Conservation (phyloP, 1,139 yeast genomes). For the Arxiozyma bovina region DNA sequence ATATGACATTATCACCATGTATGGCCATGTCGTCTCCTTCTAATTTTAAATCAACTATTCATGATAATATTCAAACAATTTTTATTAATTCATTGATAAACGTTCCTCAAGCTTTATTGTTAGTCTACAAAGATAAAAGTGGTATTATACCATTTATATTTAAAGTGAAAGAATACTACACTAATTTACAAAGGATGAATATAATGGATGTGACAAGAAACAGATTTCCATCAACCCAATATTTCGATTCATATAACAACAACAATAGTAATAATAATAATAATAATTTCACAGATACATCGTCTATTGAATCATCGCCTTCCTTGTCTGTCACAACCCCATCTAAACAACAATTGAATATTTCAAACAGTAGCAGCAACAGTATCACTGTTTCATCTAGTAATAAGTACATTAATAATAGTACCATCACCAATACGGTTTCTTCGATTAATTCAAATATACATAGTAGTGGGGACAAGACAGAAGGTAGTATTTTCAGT, state of each 20-base stretch:
- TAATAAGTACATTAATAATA: background rate
- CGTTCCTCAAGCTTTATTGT: constrained; percentile 23
- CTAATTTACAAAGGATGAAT: constrained; percentile 9
- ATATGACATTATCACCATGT: constrained; percentile 6
- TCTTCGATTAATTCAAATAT: constrained; percentile 3
- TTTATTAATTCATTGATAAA: constrained; percentile 23
- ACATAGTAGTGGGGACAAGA: constrained; percentile 21
- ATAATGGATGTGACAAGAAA: constrained; percentile 19
- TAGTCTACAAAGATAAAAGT: constrained; percentile 21
- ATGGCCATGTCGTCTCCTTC: background rate
- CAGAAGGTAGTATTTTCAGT: constrained; percentile 25
- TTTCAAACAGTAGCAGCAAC: constrained; percentile 14
- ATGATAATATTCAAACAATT: constrained; percentile 15
- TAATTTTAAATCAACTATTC: constrained; percentile 10
- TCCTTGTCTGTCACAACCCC: constrained; percentile 12
- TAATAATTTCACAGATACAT: background rate
- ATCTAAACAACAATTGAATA: constrained; percentile 19
- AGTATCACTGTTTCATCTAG: background rate
- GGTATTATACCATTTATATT: constrained; percentile 25
- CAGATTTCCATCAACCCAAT: constrained; percentile 3
- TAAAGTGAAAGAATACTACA: constrained; percentile 13
- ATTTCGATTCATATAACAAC: constrained; percentile 6
- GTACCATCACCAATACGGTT: background rate
- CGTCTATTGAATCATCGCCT: constrained; percentile 14
- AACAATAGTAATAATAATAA: constrained; percentile 3